A percentile compares a stretch with the other conserved stretches of the same genome.
Evolutionary conservation across 306 rosid genomes (phyloP).

Genomic region (Fagus sylvatica): DNA sequence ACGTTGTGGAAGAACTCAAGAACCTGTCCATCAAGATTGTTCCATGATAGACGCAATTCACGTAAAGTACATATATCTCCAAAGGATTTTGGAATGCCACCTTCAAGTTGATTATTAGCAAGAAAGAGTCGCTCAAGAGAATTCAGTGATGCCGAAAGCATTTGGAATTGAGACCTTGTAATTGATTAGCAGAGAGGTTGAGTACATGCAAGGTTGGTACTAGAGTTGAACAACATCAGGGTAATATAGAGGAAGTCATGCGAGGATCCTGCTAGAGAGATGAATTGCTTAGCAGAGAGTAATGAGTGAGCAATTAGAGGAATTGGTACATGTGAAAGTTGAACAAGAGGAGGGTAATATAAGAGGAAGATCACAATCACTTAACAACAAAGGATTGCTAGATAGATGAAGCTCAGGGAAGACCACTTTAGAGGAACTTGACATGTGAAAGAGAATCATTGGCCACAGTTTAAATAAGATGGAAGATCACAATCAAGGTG

Average conservation of each 20-base stretch:
- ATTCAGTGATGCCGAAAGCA: slow-evolving; percentile 20
- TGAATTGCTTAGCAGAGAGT: too few relatives aligned
- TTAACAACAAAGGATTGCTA: too few relatives aligned
- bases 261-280: too few relatives aligned
- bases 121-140: slow-evolving; percentile 18
- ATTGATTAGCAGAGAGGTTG: background rate
- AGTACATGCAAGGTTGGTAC: slow-evolving; percentile 11
- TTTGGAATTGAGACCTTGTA: slow-evolving; percentile 27
- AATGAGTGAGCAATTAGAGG: too few relatives aligned
- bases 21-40: slow-evolving; percentile 5
- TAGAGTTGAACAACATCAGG: slow-evolving; percentile 20
- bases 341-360: too few relatives aligned
- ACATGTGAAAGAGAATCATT: too few relatives aligned
- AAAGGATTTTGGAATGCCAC: slow-evolving; percentile 22
- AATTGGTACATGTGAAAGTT: too few relatives aligned
- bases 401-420: too few relatives aligned
- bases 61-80: slow-evolving; percentile 10
- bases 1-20: slow-evolving; percentile 16
- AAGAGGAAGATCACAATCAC: too few relatives aligned
- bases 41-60: background rate
- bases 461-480: too few relatives aligned
- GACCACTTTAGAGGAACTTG: too few relatives aligned
- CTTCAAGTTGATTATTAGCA: background rate
- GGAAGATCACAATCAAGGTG: too few relatives aligned
- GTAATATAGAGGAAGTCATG: slow-evolving; percentile 9